These are phyloP conservation scores for Chloromonas sp. DNA, from an alignment of 163 green algal genomes.

Conservation along the genomic window DNA sequence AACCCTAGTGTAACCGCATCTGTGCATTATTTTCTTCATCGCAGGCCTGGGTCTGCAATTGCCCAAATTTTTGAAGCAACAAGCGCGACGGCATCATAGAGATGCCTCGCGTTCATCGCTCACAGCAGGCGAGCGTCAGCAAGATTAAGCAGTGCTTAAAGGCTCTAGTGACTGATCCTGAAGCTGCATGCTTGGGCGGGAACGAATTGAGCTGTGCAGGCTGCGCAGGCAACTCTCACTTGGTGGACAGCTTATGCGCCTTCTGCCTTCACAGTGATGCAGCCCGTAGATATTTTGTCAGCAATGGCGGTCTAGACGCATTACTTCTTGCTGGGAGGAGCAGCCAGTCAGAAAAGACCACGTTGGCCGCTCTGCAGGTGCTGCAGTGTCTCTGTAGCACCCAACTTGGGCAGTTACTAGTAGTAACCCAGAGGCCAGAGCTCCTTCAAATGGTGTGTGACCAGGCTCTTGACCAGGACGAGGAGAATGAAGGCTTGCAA, in stretches of 20 bases:
- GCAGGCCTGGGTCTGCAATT: no score
- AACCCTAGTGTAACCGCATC: no score
- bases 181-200: conserved; percentile 11
- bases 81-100: no score
- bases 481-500: conserved; percentile 7
- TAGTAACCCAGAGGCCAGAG: background rate
- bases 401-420: conserved; percentile 2
- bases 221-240: conserved; percentile 4
- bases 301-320: conserved; percentile 3
- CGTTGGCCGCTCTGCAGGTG: conserved; percentile 5
- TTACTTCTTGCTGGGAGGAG: background rate
- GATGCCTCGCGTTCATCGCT: no score
- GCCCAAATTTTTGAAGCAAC: no score
- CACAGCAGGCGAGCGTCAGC: background rate
- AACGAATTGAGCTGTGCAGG: conserved; percentile 12
- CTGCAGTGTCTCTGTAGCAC: conserved; percentile 14
- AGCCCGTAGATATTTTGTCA: conserved; percentile 2
- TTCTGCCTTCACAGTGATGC: conserved; percentile 13
- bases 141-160: conserved; percentile 9
- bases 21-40: no score
- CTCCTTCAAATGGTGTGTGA: conserved; percentile 8
- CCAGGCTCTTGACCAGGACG: background rate
- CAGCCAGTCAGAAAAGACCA: background rate
- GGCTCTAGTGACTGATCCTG: conserved; percentile 7
- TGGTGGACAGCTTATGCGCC: conserved; percentile 10